These are phyloP conservation scores for Clarireedia monteithiana DNA, from an alignment of 2,329 filamentous ascomycete species.

Conservation along the genomic window DNA sequence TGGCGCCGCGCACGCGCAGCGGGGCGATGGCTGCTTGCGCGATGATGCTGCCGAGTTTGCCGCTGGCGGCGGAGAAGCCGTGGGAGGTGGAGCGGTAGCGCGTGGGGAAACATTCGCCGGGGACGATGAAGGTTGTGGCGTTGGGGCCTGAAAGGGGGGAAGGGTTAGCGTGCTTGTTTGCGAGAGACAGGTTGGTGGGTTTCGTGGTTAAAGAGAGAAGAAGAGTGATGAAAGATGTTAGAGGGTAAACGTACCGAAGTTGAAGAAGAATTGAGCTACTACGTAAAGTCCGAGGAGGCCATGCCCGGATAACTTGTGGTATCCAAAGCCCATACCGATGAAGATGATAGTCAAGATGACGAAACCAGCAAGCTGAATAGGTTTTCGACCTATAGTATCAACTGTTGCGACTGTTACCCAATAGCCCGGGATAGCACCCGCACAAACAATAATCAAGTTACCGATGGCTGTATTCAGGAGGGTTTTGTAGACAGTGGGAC, in stretches of 20 bases:
- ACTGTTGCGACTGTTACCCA: constrained; percentile 70
- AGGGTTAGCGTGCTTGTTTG: neutral
- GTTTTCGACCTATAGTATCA: constrained; percentile 72
- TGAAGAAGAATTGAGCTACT: constrained; percentile 60
- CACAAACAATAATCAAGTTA: constrained; percentile 69
- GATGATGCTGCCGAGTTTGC: constrained; percentile 61
- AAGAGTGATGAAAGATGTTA: neutral
- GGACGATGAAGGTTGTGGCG: constrained; percentile 41
- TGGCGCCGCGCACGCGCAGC: constrained; percentile 39
- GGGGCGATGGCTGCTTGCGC: constrained; percentile 54
- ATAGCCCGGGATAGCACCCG: constrained; percentile 73
- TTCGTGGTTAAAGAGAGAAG: neutral
- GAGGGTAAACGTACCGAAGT: constrained; percentile 36
- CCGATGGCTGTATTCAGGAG: constrained; percentile 68
- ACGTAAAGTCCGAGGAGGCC: constrained; percentile 56
- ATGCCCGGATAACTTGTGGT: constrained; percentile 39
- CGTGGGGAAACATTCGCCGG: constrained; percentile 58
- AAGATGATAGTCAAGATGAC: constrained; percentile 53
- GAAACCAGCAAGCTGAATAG: constrained; percentile 62
- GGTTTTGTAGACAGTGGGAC: constrained; percentile 56
- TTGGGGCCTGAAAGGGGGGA: constrained; percentile 19
- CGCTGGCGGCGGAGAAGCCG: constrained; percentile 58
- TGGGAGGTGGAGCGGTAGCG: constrained; percentile 55
- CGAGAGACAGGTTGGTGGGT: neutral
- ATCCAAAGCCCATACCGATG: constrained; percentile 54